Evolutionary conservation across 495 filamentous ascomycete species (phyloP).

Genomic region (Sabuloglossum arenarium): DNA sequence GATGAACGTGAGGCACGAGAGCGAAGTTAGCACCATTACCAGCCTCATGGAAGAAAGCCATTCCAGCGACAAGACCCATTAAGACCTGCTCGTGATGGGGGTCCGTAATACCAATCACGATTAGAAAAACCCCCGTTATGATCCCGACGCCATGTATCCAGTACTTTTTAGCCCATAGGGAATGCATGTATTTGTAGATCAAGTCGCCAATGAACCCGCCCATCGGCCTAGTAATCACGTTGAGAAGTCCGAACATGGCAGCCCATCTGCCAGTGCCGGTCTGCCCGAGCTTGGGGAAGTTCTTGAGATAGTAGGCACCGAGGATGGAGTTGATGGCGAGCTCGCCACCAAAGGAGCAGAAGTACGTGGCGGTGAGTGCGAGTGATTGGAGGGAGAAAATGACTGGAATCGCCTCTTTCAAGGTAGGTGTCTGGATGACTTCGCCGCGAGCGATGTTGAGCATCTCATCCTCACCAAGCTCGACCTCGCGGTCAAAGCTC

Average conservation of each 20-base stretch:
- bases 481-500: background rate
- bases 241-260: constrained; percentile 81
- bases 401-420: constrained; percentile 34
- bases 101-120: constrained; percentile 50
- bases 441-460: constrained; percentile 38
- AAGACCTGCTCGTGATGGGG: constrained; percentile 37
- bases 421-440: constrained; percentile 41
- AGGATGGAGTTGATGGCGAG: constrained; percentile 73
- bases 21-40: constrained; percentile 76
- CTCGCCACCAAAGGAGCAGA: constrained; percentile 72
- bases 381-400: constrained; percentile 44
- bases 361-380: constrained; percentile 49
- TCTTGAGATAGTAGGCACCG: constrained; percentile 54
- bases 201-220: constrained; percentile 57
- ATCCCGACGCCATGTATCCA: constrained; percentile 42
- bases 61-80: constrained; percentile 52
- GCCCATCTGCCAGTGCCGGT: constrained; percentile 57
- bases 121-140: constrained; percentile 40
- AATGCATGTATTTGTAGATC: constrained; percentile 40
- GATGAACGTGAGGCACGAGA: constrained; percentile 67
- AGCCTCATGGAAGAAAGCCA: constrained; percentile 69
- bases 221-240: constrained; percentile 50
- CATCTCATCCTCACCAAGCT: constrained; percentile 31
- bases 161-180: constrained; percentile 57
- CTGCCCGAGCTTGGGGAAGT: constrained; percentile 55